Base-by-base conservation (phyloP, 2,329 filamentous ascomycete genomes). In the Pestalotiopsis sp. region DNA sequence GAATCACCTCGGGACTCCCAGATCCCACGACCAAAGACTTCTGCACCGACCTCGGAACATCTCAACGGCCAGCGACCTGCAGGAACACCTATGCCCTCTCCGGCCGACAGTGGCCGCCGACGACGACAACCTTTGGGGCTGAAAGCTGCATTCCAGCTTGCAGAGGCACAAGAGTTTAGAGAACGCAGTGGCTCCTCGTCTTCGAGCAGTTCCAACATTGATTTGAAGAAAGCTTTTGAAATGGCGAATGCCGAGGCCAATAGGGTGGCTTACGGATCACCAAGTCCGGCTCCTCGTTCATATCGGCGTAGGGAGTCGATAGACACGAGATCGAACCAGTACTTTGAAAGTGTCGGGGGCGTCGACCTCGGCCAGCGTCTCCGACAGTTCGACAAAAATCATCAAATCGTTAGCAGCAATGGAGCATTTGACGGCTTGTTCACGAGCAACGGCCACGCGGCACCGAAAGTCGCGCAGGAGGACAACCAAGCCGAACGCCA, bases 391-490 rank as follows among this genome's bases (percentile, higher is more conserved):
- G 75, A 78, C 64, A 72, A 68, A n/a, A 73, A 71, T 30, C 75
- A 77, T 52, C 71, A 75, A n/a, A 70, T 78, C 11, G 62, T 66
- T 4, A 56, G 68, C 67, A 71, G 44, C 69, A 70, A 57, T 26
- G 71, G 71, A 17, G 71, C 75, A 39, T 67, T 77, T 55, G 74
- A 73, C 64, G 76, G 78, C 55, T 70, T 82, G 11, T 81, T 83
- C 67, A 75, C 75, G 30, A 66, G 14, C 39, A 79, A 77, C 66
- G 73, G 74, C 44, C 78, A 73, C 44, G 67, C 77, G 30, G 77
- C 75, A 2, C 70, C 75, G 38, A 78, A 75, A 58, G 77, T 82
- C 40, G 78, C 82, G 66, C 75, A 66, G 68, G 24, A 72, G 69
- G 57, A 40, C 64, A 60, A 68, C 72, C 70, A 60, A 68, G 67